Base-by-base conservation (phyloP, 2,329 filamentous ascomycete species). In the Fusarium sp. region DNA sequence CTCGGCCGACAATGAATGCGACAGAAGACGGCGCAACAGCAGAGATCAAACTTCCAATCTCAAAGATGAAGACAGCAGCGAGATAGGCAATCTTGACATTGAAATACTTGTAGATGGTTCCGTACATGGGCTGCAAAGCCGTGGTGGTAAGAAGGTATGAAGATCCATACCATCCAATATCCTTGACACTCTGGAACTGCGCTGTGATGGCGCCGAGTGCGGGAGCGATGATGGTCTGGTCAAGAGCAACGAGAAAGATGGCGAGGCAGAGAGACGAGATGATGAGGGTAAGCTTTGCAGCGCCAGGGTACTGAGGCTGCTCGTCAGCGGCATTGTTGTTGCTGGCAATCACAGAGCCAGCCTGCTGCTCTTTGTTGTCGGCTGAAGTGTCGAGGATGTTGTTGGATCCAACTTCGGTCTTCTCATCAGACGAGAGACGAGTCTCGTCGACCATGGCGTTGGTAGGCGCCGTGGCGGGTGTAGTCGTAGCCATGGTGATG, bases 101-200 rank as follows among this genome's bases (percentile, higher is more conserved):
- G 80, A 88, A 88, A 60, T 84, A 81, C 77, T 84, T 85, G 80
- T 87, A 88, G 42, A 88, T 75, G 22, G 82, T 84, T 51, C 87
- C 87, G 65, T 87, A 88, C 72, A 85, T 82, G 55, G 84, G 85
- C 78, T 87, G 85, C 51, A 88, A 81, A 18, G 86, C 84, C 35
- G 86, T 86, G 44, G 84, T 85, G 28, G 85, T 86, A 50, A 88
- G 83, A 9, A 88, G 80, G 70, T 87, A 88, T 6, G 85, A 72
- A 17, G 85, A 83, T 70, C 85, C 86, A 78, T 88, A 87, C 85
- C 85, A 91, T 69, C 88, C 82, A 70, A 87, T 86, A 63, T 87
- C 86, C 72, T 83, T 83, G 41, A 85, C 82, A 55, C 82, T 85
- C 48, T 75, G 66, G 58, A 84, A 87, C 54, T 86, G 79, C 2